Evolutionary conservation across 2,329 filamentous ascomycete species (phyloP).

Genomic region (Penicillium sclerotiorum): DNA sequence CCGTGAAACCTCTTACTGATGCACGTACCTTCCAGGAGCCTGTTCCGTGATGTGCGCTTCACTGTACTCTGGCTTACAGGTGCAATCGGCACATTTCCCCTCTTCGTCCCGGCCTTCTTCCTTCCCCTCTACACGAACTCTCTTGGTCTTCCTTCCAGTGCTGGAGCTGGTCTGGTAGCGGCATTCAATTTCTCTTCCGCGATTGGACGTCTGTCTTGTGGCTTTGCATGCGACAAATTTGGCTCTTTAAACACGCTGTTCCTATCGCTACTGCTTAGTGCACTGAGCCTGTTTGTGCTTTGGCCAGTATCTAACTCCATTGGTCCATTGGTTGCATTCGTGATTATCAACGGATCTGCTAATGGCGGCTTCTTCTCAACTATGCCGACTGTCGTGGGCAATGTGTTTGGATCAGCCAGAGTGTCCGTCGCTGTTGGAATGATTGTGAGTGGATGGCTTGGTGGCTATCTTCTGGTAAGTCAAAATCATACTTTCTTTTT

Average conservation of each 20-base stretch:
- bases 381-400: conserved; percentile 65
- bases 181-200: conserved; percentile 65
- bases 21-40: conserved; percentile 30
- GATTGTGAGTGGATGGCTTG: conserved; percentile 63
- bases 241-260: conserved; percentile 61
- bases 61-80: conserved; percentile 57
- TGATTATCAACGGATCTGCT: conserved; percentile 61
- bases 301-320: conserved; percentile 63
- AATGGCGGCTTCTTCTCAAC: conserved; percentile 67
- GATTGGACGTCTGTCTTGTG: conserved; percentile 58
- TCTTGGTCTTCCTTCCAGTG: conserved; percentile 56
- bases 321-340: conserved; percentile 58
- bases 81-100: conserved; percentile 60
- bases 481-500: neutral
- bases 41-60: conserved; percentile 59
- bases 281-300: conserved; percentile 61
- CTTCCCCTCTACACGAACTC: conserved; percentile 59
- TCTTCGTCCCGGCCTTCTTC: conserved; percentile 65
- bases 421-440: conserved; percentile 63
- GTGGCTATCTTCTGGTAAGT: conserved; percentile 62
- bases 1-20: neutral
- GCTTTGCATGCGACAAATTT: conserved; percentile 57
- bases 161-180: conserved; percentile 61
- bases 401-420: conserved; percentile 59
- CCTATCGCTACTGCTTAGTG: conserved; percentile 54